Base-by-base conservation (phyloP, 2,329 filamentous ascomycete species). In the Knufia petricola region DNA sequence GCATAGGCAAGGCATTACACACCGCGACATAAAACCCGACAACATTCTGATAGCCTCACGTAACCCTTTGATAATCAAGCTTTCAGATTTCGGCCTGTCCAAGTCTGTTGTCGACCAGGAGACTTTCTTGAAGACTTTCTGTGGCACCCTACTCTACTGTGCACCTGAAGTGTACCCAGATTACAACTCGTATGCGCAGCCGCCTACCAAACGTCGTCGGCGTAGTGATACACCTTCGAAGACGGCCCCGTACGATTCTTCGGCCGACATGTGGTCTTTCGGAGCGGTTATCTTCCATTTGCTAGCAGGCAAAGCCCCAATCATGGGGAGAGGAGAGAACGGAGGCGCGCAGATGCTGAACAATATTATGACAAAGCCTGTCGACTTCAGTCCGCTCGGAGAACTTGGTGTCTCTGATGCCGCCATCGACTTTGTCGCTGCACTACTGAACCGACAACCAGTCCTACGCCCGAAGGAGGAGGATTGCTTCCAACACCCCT, bases 21-120 rank as follows among this genome's bases (percentile, higher is more conserved):
- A 98, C 67, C 84, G 92, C n/a, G 92, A 98, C 65, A 88, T 98
- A 61, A 98, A 98, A 63, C 92, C 92, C 0, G 92, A 98, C 71
- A 98, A 98, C 61, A 95, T 98, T 52, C 74, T 98, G 34, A 85
- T 96, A 56, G 74, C 81, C 9, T 82, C 80, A 1, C 64, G 79
- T 8, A 72, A 82, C 4, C 88, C 89, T 0, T 78, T 95, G 42
- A 73, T 78, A 12, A 84, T 96, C 58, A 96, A 98, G 66, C 73
- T 98, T 12, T 95, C 92, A 0, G 92, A 98, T 63, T 98, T 98
- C 69, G 92, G 92, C 2, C 70, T 98, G 3, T 96, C 92, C 2
- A 98, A 98, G 64, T 89, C 94, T 64, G 82, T 95, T 39, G 84
- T 88, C 53, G 87, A 87, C 55, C 82, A 88, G 53, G 84, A 94